Evolutionary conservation across 2,329 filamentous ascomycete species (phyloP).

Genomic region (Colletotrichum salicis): DNA sequence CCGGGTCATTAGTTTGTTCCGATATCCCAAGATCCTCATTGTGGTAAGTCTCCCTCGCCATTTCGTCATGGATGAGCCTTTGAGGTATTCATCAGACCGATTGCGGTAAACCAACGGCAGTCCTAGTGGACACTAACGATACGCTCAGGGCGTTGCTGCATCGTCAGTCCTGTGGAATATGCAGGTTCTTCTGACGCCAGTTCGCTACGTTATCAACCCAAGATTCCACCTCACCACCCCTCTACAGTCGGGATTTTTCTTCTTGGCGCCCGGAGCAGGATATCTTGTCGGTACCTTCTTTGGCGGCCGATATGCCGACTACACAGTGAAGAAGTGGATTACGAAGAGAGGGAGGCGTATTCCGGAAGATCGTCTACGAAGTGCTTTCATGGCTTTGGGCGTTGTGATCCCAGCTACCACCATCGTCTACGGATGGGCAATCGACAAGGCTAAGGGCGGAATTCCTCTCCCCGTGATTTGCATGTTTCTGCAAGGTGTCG

Average conservation of each 20-base stretch:
- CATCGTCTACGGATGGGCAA: constrained; percentile 73
- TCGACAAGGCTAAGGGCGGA: constrained; percentile 50
- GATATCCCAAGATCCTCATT: constrained; percentile 72
- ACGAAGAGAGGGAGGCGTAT: constrained; percentile 66
- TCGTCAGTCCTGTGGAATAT: constrained; percentile 77
- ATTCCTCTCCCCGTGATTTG: constrained; percentile 68
- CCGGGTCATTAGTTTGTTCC: constrained; percentile 70
- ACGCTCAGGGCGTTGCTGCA: constrained; percentile 57
- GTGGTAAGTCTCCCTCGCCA: constrained; percentile 44
- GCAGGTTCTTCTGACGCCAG: constrained; percentile 74
- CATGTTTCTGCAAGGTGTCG: constrained; percentile 76
- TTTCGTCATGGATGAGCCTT: neutral
- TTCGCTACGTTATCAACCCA: constrained; percentile 77
- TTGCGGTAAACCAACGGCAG: too few relatives aligned
- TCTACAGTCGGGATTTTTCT: constrained; percentile 74
- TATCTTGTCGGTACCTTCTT: constrained; percentile 74
- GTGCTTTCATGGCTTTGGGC: constrained; percentile 68
- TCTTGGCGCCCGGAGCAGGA: constrained; percentile 75
- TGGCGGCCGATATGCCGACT: constrained; percentile 76
- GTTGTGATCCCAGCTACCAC: constrained; percentile 72
- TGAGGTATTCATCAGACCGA: neutral
- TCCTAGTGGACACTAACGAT: neutral
- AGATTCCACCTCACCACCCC: constrained; percentile 73
- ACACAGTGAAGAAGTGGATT: constrained; percentile 71
- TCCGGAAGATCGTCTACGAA: constrained; percentile 75